Conservation (phyloP, 768 basidiomycete genomes). For the Leccinum subgranulosum region DNA sequence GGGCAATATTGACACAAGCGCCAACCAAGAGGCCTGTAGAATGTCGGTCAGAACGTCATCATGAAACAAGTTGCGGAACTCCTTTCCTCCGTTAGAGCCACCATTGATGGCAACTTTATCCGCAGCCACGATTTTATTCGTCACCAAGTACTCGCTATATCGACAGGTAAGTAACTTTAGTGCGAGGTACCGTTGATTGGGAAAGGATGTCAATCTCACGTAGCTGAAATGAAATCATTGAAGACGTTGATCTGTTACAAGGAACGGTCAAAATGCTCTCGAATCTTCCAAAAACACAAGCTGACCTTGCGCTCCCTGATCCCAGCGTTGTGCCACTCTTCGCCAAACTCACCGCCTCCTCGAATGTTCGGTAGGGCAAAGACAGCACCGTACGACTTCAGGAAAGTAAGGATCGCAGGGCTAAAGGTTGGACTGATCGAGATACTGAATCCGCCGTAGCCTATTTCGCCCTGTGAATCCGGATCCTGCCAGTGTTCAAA, state of each 20-base stretch:
- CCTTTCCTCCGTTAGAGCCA: constrained; percentile 74
- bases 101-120: constrained; percentile 78
- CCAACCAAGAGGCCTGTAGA: constrained; percentile 66
- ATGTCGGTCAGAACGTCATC: background rate
- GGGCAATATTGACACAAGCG: constrained; percentile 81
- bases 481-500: background rate
- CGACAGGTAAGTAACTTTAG: background rate
- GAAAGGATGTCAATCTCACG: constrained; percentile 42
- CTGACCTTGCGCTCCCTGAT: constrained; percentile 65
- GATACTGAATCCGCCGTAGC: constrained; percentile 80
- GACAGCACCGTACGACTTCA: constrained; percentile 67
- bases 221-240: constrained; percentile 79
- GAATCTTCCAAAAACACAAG: background rate
- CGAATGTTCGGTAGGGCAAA: constrained; percentile 60
- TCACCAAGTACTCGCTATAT: constrained; percentile 64
- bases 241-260: constrained; percentile 70
- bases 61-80: background rate
- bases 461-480: constrained; percentile 29
- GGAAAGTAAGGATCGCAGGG: constrained; percentile 65
- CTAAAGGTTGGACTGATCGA: constrained; percentile 73
- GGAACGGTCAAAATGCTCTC: constrained; percentile 3
- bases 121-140: constrained; percentile 62
- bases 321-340: constrained; percentile 80
- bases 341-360: constrained; percentile 77
- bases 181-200: background rate